phyloP scores from a whole-genome alignment of 1,284 basidiomycete genomes.

The Porodaedalea pini region DNA sequence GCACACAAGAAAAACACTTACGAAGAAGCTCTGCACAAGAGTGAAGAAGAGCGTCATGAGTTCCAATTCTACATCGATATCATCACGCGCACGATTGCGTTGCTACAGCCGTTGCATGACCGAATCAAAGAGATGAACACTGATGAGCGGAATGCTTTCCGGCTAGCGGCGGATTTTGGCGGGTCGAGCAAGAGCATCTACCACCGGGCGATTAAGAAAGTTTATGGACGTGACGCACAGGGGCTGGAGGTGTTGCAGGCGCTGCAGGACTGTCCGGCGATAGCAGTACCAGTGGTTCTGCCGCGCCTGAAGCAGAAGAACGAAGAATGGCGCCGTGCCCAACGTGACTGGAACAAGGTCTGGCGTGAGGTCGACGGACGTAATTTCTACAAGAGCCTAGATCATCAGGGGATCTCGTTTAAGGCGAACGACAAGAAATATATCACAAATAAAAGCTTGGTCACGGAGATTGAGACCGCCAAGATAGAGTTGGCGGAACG shows the following conservation, averaged over 20 bases:
- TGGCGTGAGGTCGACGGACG: constrained; percentile 97
- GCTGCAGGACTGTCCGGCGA: constrained; percentile 88
- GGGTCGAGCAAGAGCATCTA: constrained; percentile 88
- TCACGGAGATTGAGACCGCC: constrained; percentile 82
- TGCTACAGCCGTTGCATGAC: constrained; percentile 86
- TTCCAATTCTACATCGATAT: constrained; percentile 97
- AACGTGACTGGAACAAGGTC: constrained; percentile 95
- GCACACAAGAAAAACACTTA: constrained; percentile 97
- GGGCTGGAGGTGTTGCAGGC: constrained; percentile 86
- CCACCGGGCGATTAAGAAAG: constrained; percentile 91
- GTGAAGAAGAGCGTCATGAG: constrained; percentile 98
- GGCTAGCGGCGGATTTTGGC: constrained; percentile 85
- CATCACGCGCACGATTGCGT: constrained; percentile 85
- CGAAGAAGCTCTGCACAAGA: constrained; percentile 94
- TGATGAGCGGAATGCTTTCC: constrained; percentile 84
- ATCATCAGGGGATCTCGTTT: constrained; percentile 94
- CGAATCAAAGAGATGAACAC: constrained; percentile 88
- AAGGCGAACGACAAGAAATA: constrained; percentile 96
- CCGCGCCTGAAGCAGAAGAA: constrained; percentile 90
- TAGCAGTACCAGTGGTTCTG: constrained; percentile 91
- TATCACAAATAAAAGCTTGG: constrained; percentile 86
- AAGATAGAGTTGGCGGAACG: constrained; percentile 65
- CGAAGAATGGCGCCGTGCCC: constrained; percentile 94
- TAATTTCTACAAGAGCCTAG: constrained; percentile 96
- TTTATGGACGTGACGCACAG: constrained; percentile 82